Percentiles rank a stretch among this genome's conserved stretches.
Evolutionary conservation across 768 basidiomycete genomes (phyloP).

Genomic region (Coprinopsis marcescibilis): DNA sequence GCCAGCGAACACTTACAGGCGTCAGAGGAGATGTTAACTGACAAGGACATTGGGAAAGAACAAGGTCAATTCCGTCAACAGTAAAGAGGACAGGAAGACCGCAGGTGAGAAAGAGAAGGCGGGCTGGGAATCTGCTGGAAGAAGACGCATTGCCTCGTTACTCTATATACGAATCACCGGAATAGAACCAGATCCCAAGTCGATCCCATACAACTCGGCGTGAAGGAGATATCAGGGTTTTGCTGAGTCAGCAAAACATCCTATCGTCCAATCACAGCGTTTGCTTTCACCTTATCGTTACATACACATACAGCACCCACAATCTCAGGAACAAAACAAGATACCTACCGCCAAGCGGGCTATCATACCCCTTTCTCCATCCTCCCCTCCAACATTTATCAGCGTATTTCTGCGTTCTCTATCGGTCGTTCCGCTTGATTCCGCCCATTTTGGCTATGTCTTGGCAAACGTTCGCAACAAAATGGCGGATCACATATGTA

Average conservation of each 20-base stretch:
- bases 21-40: conserved; percentile 27
- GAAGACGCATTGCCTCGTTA: too few species aligned
- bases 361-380: too few species aligned
- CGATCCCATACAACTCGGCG: neutral
- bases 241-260: conserved; percentile 3
- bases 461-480: too few species aligned
- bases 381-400: too few species aligned
- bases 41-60: conserved; percentile 23
- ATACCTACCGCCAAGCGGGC: neutral
- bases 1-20: conserved; percentile 19
- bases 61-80: conserved; percentile 5
- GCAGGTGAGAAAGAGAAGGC: conserved; percentile 1
- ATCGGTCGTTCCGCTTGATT: too few species aligned
- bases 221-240: conserved; percentile 1
- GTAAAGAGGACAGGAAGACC: neutral
- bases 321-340: neutral
- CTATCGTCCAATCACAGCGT: conserved; percentile 13
- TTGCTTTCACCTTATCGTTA: conserved; percentile 1
- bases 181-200: conserved; percentile 1
- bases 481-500: too few species aligned
- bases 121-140: neutral
- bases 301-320: neutral
- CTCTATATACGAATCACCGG: neutral
- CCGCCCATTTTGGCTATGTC: too few species aligned
- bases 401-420: too few species aligned